Evolutionary conservation across 1,139 yeast species (phyloP).

Genomic region (Maudiozyma humilis): DNA sequence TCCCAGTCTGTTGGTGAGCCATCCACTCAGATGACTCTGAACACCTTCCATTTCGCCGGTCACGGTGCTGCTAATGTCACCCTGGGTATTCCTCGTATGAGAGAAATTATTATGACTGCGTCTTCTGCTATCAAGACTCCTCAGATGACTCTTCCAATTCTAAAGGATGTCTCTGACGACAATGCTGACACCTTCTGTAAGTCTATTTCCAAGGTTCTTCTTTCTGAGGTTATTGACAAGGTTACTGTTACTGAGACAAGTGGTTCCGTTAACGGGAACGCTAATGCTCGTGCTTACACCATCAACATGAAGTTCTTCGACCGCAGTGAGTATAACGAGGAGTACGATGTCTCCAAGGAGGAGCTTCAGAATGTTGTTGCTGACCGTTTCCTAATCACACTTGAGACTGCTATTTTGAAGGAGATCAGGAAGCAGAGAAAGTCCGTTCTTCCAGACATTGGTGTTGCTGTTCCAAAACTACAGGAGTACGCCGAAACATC

Average conservation of each 20-base stretch:
- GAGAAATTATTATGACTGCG: slow-evolving; percentile 99
- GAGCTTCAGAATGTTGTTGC: slow-evolving; percentile 68
- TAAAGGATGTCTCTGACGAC: slow-evolving; percentile 68
- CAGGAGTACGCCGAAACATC: slow-evolving; percentile 35
- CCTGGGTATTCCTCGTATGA: slow-evolving; percentile 98
- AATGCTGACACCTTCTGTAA: slow-evolving; percentile 92
- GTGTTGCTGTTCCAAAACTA: slow-evolving; percentile 59
- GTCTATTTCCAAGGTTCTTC: slow-evolving; percentile 72
- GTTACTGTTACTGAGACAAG: slow-evolving; percentile 87
- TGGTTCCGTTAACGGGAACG: slow-evolving; percentile 43
- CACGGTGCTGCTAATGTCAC: slow-evolving; percentile 99
- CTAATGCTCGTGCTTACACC: slow-evolving; percentile 64
- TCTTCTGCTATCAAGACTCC: slow-evolving; percentile 93
- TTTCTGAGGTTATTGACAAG: slow-evolving; percentile 82
- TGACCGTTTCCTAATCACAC: slow-evolving; percentile 53
- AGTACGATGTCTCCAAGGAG: slow-evolving; percentile 77
- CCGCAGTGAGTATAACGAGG: slow-evolving; percentile 67
- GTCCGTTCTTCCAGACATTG: slow-evolving; percentile 54
- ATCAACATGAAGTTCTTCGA: slow-evolving; percentile 72
- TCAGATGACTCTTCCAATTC: slow-evolving; percentile 89
- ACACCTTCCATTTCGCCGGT: slow-evolving; percentile 99
- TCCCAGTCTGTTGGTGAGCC: slow-evolving; percentile 99
- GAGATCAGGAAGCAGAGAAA: slow-evolving; percentile 76
- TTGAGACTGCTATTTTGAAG: slow-evolving; percentile 67
- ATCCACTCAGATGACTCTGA: slow-evolving; percentile 97